Base-by-base conservation (phyloP, 2,329 filamentous ascomycete genomes). In the Pseudogymnoascus sp. region DNA sequence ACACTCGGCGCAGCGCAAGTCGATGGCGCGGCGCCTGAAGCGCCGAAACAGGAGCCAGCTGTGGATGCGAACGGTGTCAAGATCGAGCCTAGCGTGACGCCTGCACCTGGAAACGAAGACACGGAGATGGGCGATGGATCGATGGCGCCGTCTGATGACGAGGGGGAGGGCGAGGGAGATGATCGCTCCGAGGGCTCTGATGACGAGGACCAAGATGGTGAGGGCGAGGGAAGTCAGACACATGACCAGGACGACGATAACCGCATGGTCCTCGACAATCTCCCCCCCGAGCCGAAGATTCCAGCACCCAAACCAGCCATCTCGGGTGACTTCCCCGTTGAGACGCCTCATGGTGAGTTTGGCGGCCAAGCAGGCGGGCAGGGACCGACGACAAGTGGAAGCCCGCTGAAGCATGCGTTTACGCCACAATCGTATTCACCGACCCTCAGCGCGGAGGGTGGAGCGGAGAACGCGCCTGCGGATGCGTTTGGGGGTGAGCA, bases 91-190 rank as follows among this genome's bases (percentile, higher is more conserved):
- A 69, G 64, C 56, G 12, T 22, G 41, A 50, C 63, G 10, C 65
- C 63, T 22, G 59, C 66, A 5, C 37, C 61, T 37, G 67, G 64
- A 11, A 68, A 69, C 37, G 69, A 72, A 61, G 72, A 74, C 63
- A 71, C 66, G 8, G 72, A 74, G 62, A 72, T 73, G 70, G 68
- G 66, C 26, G 72, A 73, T 38, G 72, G 68, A 1, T 73, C 69
- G 0, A 65, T 66, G 12, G 66, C 65, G 3, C 68, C 66, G 35
- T 72, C 71, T 6, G 71, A 73, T 61, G 68, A 72, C 24, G 71
- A 72, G 6, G 71, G 67, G 10, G 66, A 82, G 50, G 81, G 78
- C n/a, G 80, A 81, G 37, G 78, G 76, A 33, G 79, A 79, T 66
- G 79, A 78, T 31, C 78, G 75, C 59, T 70, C 65, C 24, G 67